phyloP scores from a whole-genome alignment of 345 rosid species.

The Angophora floribunda region DNA sequence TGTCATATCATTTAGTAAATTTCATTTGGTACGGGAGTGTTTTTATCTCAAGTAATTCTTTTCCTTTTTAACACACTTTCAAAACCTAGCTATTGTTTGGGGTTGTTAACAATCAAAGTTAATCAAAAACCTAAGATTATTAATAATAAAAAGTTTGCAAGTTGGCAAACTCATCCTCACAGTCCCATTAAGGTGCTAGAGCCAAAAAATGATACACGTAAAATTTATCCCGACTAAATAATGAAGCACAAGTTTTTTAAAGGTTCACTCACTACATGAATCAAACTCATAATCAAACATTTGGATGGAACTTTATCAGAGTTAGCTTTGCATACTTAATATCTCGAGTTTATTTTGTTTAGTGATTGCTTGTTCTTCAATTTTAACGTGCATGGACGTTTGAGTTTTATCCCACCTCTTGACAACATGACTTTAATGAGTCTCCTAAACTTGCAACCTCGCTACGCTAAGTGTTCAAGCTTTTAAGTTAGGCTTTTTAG shows the following conservation, averaged over 20 bases:
- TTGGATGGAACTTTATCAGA: not conserved
- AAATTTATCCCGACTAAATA: no score
- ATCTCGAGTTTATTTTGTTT: not conserved
- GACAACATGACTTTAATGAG: not conserved
- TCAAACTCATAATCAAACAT: not conserved
- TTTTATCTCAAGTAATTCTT: no score
- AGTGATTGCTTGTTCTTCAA: not conserved
- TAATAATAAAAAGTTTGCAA: not conserved
- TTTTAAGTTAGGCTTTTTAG: no score
- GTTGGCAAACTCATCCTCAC: not conserved
- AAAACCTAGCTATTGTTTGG: not conserved
- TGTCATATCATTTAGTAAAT: no score
- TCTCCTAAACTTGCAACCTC: not conserved
- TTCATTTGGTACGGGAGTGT: no score
- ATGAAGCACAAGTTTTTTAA: no score
- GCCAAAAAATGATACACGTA: not conserved
- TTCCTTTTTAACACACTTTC: not conserved
- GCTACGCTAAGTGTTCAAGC: not conserved
- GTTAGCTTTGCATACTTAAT: not conserved
- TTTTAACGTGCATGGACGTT: not conserved
- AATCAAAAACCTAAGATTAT: not conserved
- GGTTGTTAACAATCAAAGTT: not conserved
- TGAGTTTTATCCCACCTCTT: not conserved
- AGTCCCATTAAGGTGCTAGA: not conserved
- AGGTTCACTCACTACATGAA: no score